Percentiles rank a stretch among this genome's conserved stretches.
phyloP scores from a whole-genome alignment of 345 rosid species.

The Hibiscus trionum region DNA sequence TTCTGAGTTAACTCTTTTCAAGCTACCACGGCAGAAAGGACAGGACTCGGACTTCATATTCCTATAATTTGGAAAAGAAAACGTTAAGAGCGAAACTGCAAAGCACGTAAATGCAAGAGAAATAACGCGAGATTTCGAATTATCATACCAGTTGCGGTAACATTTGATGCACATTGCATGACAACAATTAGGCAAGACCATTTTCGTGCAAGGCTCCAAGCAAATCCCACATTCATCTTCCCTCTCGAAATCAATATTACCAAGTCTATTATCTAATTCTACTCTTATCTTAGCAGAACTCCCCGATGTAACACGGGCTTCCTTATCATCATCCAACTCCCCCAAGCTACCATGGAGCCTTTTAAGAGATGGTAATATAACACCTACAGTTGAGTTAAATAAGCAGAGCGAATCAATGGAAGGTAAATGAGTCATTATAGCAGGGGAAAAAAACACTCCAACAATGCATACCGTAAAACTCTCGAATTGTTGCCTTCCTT shows the following conservation, averaged over 20 bases:
- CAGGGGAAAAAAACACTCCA: background rate
- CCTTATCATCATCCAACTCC: slow-evolving; percentile 29
- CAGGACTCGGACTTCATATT: slow-evolving; percentile 87
- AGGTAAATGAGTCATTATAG: background rate
- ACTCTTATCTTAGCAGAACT: slow-evolving; percentile 33
- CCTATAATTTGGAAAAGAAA: slow-evolving; percentile 40
- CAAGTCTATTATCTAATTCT: slow-evolving; percentile 37
- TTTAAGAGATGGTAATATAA: slow-evolving; percentile 81
- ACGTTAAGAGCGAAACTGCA: background rate
- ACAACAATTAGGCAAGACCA: slow-evolving; percentile 88
- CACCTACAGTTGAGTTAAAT: slow-evolving; percentile 38
- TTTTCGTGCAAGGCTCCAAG: slow-evolving; percentile 88
- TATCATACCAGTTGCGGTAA: slow-evolving; percentile 97
- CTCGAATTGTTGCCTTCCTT: slow-evolving; percentile 83
- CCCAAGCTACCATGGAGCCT: slow-evolving; percentile 52
- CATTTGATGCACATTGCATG: slow-evolving; percentile 98
- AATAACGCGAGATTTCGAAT: background rate
- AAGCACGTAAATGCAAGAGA: background rate
- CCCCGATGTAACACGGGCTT: slow-evolving; percentile 23
- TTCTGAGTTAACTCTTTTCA: slow-evolving; percentile 90
- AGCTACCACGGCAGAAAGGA: slow-evolving; percentile 91
- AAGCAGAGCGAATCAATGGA: background rate
- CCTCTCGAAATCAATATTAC: slow-evolving; percentile 56
- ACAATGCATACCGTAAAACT: slow-evolving; percentile 63
- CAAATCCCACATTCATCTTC: slow-evolving; percentile 98